Evolutionary conservation across 1,139 yeast species (phyloP).

Genomic region (Yamadazyma epiphylla): DNA sequence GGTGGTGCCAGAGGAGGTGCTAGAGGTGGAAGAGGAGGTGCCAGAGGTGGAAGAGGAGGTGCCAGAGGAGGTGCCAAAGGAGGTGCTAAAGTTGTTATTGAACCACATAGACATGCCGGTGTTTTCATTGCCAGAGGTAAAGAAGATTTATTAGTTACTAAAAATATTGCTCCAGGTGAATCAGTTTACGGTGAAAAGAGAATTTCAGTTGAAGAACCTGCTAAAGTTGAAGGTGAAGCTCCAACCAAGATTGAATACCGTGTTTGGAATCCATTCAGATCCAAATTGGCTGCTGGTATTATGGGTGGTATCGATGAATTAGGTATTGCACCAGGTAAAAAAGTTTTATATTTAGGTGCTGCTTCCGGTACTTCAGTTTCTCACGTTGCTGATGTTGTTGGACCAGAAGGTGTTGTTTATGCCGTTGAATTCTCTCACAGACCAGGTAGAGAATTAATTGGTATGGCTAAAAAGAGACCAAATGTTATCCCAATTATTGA

Average conservation of each 20-base stretch:
- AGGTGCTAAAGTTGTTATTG: slow-evolving; percentile 94
- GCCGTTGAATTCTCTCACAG: slow-evolving; percentile 99
- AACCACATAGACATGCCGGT: slow-evolving; percentile 98
- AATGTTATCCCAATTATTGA: slow-evolving; percentile 97
- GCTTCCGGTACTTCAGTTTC: slow-evolving; percentile 99
- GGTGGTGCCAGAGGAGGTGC: slow-evolving; percentile 42
- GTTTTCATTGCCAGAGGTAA: slow-evolving; percentile 99
- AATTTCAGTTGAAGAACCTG: slow-evolving; percentile 87
- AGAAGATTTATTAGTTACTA: slow-evolving; percentile 96
- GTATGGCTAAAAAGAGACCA: slow-evolving; percentile 99
- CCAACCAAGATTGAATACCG: slow-evolving; percentile 97
- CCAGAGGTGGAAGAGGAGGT: slow-evolving; percentile 70
- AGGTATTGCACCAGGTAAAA: slow-evolving; percentile 96
- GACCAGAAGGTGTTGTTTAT: slow-evolving; percentile 97
- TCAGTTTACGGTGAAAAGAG: slow-evolving; percentile 98
- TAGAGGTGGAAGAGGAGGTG: slow-evolving; percentile 49
- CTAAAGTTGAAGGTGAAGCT: slow-evolving; percentile 80
- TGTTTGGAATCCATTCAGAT: slow-evolving; percentile 99
- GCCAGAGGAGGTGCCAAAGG: slow-evolving; percentile 75
- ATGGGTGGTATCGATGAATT: slow-evolving; percentile 99
- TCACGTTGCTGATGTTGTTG: slow-evolving; percentile 96
- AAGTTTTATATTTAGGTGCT: slow-evolving; percentile 96
- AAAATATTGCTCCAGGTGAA: slow-evolving; percentile 97
- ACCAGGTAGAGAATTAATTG: slow-evolving; percentile 98
- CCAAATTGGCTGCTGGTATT: slow-evolving; percentile 99